A percentile compares a stretch with the other conserved stretches of the same genome.
These are phyloP conservation scores for Thermothelomyces thermophilus DNA, from an alignment of 2,329 filamentous ascomycete species.

Conservation along the genomic window DNA sequence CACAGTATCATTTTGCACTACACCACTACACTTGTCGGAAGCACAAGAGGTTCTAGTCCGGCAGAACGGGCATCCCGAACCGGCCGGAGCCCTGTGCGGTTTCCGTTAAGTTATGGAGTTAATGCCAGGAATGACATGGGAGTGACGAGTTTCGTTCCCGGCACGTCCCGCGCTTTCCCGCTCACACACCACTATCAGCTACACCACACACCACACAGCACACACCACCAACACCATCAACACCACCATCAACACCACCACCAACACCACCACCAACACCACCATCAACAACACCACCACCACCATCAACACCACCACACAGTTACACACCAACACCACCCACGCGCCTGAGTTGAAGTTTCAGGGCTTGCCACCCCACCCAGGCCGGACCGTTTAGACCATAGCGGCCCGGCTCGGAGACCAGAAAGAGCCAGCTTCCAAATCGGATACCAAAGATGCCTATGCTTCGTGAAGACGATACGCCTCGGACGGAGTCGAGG, in stretches of 20 bases:
- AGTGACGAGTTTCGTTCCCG: neutral
- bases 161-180: neutral
- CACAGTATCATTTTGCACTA: too few species aligned
- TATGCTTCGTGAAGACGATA: conserved; percentile 47
- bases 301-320: neutral
- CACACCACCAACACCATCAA: neutral
- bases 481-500: conserved; percentile 33
- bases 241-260: neutral
- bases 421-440: neutral
- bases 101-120: too few species aligned
- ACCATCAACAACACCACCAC: neutral
- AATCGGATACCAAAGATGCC: conserved; percentile 42
- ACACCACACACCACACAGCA: too few species aligned
- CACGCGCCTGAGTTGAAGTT: neutral
- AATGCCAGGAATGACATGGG: conserved; percentile 8
- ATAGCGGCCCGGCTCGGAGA: conserved; percentile 5
- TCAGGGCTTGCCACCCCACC: neutral
- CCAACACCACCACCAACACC: neutral
- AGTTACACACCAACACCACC: neutral
- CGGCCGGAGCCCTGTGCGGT: neutral
- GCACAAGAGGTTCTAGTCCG: neutral
- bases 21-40: too few species aligned
- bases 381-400: conserved; percentile 1
- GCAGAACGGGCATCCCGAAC: neutral
- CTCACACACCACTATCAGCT: too few species aligned